Base-by-base conservation (phyloP, 1,139 yeast genomes). In the Pichia kudriavzevii region DNA sequence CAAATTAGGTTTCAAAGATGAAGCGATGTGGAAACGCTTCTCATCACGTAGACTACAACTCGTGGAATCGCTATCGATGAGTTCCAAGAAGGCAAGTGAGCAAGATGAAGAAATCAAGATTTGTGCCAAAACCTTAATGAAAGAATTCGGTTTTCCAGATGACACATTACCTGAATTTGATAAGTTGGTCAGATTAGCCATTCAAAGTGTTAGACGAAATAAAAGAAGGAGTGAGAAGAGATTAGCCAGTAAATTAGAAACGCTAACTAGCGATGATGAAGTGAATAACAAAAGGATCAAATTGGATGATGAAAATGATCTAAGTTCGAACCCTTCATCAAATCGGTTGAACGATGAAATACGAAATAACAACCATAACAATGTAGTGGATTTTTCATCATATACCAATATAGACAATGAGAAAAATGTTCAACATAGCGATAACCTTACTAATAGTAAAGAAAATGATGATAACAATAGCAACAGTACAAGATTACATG, bases 161-260 rank as follows among this genome's bases (percentile, higher is more conserved):
- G 71, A 69, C 4, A 65, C 72, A 20, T 61, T 75, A 25, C 61
- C 65, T 1, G 97, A 88, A 47, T 88, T 91, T 55, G 95, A 87
- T 56, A 81, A 80, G 55, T 68, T 91, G 29, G 96, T 91, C 0
- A 65, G 95, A 22, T 94, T 95, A 3, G 97, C 95, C 0, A 80
- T 91, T 19, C 98, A 91, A 55, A 72, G 80, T 17, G 85, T 76
- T 5, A 60, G 87, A 38, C 60, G 87, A 41, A 79, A 79, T 51
- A 64, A 82, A 42, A 78, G 76, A 49, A 61, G 87, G 39, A 66
- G 74, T 11, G 63, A 61, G 26, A 58, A 56, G 38, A 41, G 60
- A 32, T 35, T 46, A 8, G 56, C 54, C 2, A 46, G 46, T 26
- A 51, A 45, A 29, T 11, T 35, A 4, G 31, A 33, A 26, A 41